Conservation (phyloP, 257 asterid species). For the Nemophila menziesii region DNA sequence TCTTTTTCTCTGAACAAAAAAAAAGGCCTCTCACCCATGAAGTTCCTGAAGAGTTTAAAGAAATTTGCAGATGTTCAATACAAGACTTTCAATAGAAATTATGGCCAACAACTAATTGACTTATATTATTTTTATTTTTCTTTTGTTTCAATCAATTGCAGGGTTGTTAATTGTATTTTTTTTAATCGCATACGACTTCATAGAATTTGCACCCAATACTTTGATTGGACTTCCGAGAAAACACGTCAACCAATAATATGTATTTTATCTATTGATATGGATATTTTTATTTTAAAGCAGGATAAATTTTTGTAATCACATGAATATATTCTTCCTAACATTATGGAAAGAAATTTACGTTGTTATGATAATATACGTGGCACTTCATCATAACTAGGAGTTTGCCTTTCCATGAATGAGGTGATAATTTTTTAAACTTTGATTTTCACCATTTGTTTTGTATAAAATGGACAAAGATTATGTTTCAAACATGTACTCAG, state of each 20-base stretch:
- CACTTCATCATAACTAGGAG: slow-evolving; percentile 43
- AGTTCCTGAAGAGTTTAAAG: too few species aligned
- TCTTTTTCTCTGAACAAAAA: too few species aligned
- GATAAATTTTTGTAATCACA: slow-evolving; percentile 35
- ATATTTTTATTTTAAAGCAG: slow-evolving; percentile 18
- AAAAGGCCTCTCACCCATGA: too few species aligned
- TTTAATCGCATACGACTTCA: slow-evolving; percentile 50
- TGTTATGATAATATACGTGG: slow-evolving; percentile 60
- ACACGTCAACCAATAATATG: slow-evolving; percentile 47
- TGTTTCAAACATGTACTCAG: slow-evolving; percentile 33
- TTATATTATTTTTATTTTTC: too few species aligned
- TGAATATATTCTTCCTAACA: slow-evolving; percentile 87
- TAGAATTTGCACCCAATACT: slow-evolving; percentile 50
- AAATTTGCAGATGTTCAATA: too few species aligned
- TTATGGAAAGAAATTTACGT: slow-evolving; percentile 79
- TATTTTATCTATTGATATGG: too few species aligned
- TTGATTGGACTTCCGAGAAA: slow-evolving; percentile 74
- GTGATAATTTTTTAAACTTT: slow-evolving; percentile 19
- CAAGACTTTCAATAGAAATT: too few species aligned
- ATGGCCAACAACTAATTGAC: too few species aligned
- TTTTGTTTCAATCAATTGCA: too few species aligned
- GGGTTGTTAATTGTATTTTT: slow-evolving; percentile 57
- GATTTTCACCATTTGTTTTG: neutral
- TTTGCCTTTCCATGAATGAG: slow-evolving; percentile 37
- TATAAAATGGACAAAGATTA: too few species aligned